Percentiles rank a stretch among this genome's conserved stretches.
phyloP scores from a whole-genome alignment of 1,139 yeast genomes.

The Geotrichum citri-aurantii region DNA sequence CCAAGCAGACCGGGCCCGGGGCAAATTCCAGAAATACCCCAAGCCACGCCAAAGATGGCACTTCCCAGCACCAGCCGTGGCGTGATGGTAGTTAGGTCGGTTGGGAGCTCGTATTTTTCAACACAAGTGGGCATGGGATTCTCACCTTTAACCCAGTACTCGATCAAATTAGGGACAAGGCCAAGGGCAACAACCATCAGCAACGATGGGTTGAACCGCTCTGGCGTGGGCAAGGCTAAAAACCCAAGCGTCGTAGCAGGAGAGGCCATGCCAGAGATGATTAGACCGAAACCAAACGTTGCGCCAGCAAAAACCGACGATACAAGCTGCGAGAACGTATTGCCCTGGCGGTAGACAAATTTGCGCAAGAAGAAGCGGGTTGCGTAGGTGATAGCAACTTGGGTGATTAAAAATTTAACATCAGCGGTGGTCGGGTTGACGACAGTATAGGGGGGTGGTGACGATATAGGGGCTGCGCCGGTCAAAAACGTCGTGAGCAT shows the following conservation, averaged over 20 bases:
- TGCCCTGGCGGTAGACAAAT: conserved; percentile 7
- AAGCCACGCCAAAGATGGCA: conserved; percentile 42
- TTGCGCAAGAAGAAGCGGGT: conserved; percentile 20
- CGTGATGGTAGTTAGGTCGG: conserved; percentile 29
- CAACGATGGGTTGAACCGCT: conserved; percentile 44
- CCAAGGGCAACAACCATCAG: conserved; percentile 40
- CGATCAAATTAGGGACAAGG: conserved; percentile 40
- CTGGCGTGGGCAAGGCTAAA: conserved; percentile 35
- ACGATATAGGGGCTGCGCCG: conserved; percentile 25
- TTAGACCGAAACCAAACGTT: conserved; percentile 43
- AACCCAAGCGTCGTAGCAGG: conserved; percentile 44
- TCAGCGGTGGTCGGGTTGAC: conserved; percentile 20
- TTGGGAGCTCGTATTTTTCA: conserved; percentile 6
- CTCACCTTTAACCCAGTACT: conserved; percentile 14
- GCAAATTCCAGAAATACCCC: conserved; percentile 46
- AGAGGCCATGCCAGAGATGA: conserved; percentile 44
- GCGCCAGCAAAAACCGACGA: conserved; percentile 38
- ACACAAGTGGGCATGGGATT: conserved; percentile 23
- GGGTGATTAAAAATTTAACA: conserved; percentile 15
- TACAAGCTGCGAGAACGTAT: conserved; percentile 23
- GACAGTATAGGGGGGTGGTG: conserved; percentile 19
- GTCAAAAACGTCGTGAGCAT: conserved; percentile 26
- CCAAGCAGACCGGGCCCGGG: conserved; percentile 44
- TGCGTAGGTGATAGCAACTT: conserved; percentile 16
- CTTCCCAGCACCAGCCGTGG: conserved; percentile 38